A percentile compares a stretch with the other conserved stretches of the same genome.
Conservation (phyloP, 1,284 basidiomycete species). For the Fomes fomentarius region DNA sequence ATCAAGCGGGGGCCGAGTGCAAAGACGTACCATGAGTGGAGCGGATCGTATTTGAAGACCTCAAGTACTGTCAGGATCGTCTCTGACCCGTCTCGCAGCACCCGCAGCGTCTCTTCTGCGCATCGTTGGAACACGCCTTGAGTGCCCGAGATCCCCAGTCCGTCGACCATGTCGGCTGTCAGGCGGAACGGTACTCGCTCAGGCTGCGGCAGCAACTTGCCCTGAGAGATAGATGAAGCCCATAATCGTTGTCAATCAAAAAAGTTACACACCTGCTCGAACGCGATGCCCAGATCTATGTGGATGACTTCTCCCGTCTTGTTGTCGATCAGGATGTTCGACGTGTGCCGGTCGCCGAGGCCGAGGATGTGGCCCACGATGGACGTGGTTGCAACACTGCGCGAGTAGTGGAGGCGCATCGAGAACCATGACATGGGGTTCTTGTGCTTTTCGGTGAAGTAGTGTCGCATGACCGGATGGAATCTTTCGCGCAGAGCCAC, state of each 20-base stretch:
- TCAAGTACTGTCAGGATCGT: slow-evolving; percentile 95
- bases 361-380: slow-evolving; percentile 95
- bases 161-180: slow-evolving; percentile 93
- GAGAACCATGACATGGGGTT: slow-evolving; percentile 91
- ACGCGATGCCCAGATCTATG: slow-evolving; percentile 96
- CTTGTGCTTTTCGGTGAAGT: slow-evolving; percentile 90
- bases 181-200: slow-evolving; percentile 95
- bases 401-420: slow-evolving; percentile 89
- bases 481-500: slow-evolving; percentile 58
- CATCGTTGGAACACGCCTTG: slow-evolving; percentile 96
- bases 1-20: no score
- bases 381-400: slow-evolving; percentile 91
- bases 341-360: slow-evolving; percentile 90
- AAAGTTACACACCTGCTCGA: slow-evolving; percentile 76
- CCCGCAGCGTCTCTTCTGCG: slow-evolving; percentile 92
- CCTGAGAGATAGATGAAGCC: slow-evolving; percentile 47
- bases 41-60: slow-evolving; percentile 96
- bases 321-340: slow-evolving; percentile 92
- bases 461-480: slow-evolving; percentile 91
- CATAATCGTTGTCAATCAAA: neutral
- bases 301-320: slow-evolving; percentile 88
- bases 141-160: slow-evolving; percentile 88
- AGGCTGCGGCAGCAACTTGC: slow-evolving; percentile 80
- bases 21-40: slow-evolving; percentile 83
- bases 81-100: slow-evolving; percentile 83